phyloP scores from a whole-genome alignment of 1,139 yeast genomes.

The Meyerozyma smithsonii region DNA sequence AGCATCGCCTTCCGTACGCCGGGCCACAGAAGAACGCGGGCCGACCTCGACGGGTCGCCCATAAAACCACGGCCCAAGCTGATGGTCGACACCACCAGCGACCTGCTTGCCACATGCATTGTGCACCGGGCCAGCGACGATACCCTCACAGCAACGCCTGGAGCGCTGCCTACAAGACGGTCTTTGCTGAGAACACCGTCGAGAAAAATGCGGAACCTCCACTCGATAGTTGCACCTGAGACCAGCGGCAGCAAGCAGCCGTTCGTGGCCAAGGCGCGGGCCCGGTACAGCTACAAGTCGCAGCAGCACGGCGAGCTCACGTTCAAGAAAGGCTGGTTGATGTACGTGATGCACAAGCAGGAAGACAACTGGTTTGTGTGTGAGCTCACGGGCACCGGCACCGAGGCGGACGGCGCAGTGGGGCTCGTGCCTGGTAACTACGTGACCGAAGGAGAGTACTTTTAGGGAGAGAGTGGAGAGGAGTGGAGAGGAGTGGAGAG shows the following conservation, averaged over 20 bases:
- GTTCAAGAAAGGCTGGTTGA: conserved; percentile 70
- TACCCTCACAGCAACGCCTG: conserved; percentile 10
- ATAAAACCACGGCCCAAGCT: conserved; percentile 35
- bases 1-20: conserved; percentile 26
- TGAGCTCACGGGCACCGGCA: conserved; percentile 57
- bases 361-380: conserved; percentile 92
- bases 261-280: conserved; percentile 57
- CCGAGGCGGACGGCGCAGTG: conserved; percentile 38
- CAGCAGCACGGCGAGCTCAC: conserved; percentile 74
- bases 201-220: conserved; percentile 30
- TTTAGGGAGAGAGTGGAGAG: background rate
- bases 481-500: no score
- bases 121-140: conserved; percentile 11
- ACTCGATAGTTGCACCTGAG: conserved; percentile 20
- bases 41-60: conserved; percentile 7
- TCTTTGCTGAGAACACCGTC: conserved; percentile 26
- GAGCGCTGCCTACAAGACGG: conserved; percentile 7
- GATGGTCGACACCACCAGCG: conserved; percentile 24
- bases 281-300: conserved; percentile 69
- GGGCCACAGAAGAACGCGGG: conserved; percentile 4
- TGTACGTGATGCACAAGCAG: conserved; percentile 67
- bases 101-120: conserved; percentile 14
- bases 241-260: conserved; percentile 43
- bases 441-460: conserved; percentile 18
- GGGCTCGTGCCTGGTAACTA: conserved; percentile 87